Conservation (phyloP, 108 stramenopile species). For the Skeletonema tropicum region DNA sequence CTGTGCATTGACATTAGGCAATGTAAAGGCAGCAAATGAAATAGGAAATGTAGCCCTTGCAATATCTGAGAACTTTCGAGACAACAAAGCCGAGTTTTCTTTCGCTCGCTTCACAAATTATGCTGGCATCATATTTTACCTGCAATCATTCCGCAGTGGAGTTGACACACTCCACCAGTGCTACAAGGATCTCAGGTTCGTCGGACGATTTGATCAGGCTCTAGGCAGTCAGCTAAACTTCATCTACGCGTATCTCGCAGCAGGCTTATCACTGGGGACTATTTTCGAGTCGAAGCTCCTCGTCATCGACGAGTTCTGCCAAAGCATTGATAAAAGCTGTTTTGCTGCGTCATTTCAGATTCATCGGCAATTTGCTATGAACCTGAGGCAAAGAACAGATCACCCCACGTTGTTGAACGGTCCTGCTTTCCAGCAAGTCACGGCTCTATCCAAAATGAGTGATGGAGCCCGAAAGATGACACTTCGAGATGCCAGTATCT, state of each 20-base stretch:
- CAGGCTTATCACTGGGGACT: constrained; percentile 19
- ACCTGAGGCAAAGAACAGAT: constrained; percentile 14
- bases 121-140: constrained; percentile 13
- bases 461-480: constrained; percentile 31
- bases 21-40: constrained; percentile 6
- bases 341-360: constrained; percentile 31
- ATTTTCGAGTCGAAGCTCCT: constrained; percentile 34
- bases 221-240: constrained; percentile 18
- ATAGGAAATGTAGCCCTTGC: constrained; percentile 11
- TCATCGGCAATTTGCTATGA: constrained; percentile 36
- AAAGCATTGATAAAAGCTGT: neutral
- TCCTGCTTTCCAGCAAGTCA: constrained; percentile 28
- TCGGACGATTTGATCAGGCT: constrained; percentile 25
- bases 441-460: constrained; percentile 15
- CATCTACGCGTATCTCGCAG: constrained; percentile 16
- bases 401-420: constrained; percentile 28
- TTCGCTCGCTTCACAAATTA: constrained; percentile 10
- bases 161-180: constrained; percentile 18
- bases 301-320: constrained; percentile 27
- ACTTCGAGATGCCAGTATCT: constrained; percentile 32
- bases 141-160: constrained; percentile 19
- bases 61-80: constrained; percentile 26
- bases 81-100: constrained; percentile 17
- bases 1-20: neutral
- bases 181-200: constrained; percentile 12